Conservation (phyloP, 495 filamentous ascomycete species). For the Podospora pseudoanserina region DNA sequence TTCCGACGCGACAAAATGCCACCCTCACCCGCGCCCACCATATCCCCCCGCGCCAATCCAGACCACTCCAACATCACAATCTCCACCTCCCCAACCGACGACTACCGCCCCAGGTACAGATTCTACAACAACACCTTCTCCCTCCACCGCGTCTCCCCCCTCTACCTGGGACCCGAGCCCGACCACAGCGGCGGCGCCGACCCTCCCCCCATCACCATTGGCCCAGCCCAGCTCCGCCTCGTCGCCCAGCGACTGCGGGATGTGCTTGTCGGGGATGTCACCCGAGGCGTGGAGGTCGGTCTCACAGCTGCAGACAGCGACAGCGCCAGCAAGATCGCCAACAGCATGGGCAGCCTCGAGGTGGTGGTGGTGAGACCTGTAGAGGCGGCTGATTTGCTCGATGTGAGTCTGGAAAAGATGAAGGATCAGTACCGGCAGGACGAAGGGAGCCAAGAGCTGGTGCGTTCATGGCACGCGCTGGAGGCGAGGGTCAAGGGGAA, state of each 20-base stretch:
- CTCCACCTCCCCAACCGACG: neutral
- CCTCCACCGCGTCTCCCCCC: conserved; percentile 43
- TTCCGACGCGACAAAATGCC: neutral
- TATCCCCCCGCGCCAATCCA: neutral
- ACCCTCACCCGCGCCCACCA: neutral
- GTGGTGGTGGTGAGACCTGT: conserved; percentile 32
- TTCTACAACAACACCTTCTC: conserved; percentile 52
- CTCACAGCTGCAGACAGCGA: conserved; percentile 6
- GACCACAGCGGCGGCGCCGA: neutral
- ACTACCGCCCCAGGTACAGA: neutral
- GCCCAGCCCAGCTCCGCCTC: conserved; percentile 26
- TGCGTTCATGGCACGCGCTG: neutral
- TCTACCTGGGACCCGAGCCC: conserved; percentile 35
- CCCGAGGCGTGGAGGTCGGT: conserved; percentile 47
- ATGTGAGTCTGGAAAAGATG: conserved; percentile 25
- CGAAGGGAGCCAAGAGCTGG: conserved; percentile 8
- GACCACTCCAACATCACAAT: neutral
- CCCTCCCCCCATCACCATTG: conserved; percentile 14
- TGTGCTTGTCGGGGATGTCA: conserved; percentile 45
- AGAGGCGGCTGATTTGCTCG: conserved; percentile 30
- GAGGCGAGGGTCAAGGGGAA: neutral
- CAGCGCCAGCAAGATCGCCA: conserved; percentile 29
- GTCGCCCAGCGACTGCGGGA: conserved; percentile 42
- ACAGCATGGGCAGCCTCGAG: conserved; percentile 30
- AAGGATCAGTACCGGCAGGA: neutral